Percentiles rank a stretch among this genome's conserved stretches.
phyloP scores from a whole-genome alignment of 2,329 filamentous ascomycete species.

The Cladophialophora chaetospira region DNA sequence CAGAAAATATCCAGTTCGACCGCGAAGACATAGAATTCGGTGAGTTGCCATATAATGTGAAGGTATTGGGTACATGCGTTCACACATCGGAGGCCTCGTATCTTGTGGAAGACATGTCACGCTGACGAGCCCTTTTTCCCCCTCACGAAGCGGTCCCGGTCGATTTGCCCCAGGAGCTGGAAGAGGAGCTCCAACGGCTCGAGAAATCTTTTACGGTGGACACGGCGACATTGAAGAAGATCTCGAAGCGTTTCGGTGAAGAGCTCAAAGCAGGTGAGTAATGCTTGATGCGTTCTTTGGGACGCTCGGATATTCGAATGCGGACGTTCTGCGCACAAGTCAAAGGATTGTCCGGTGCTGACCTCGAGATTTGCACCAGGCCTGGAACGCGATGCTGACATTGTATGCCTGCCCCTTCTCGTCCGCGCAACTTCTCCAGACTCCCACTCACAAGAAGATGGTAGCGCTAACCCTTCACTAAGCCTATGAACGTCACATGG shows the following conservation, averaged over 20 bases:
- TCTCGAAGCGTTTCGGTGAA: constrained; percentile 79
- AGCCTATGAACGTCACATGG: constrained; percentile 99
- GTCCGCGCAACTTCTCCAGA: background rate
- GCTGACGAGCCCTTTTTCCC: no score
- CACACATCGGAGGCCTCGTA: no score
- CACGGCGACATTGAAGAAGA: constrained; percentile 73
- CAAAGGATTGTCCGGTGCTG: no score
- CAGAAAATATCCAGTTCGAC: background rate
- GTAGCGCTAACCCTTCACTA: background rate
- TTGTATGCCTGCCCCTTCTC: constrained; percentile 3
- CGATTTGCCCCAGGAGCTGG: constrained; percentile 1
- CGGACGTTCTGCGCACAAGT: no score
- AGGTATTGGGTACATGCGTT: no score
- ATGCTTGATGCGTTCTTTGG: no score
- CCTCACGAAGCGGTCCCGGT: background rate
- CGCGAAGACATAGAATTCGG: background rate
- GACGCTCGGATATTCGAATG: no score
- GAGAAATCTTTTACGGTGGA: constrained; percentile 77
- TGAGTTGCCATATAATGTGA: no score
- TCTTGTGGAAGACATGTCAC: no score
- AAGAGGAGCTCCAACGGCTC: constrained; percentile 68
- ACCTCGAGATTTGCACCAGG: no score
- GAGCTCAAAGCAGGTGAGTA: constrained; percentile 79
- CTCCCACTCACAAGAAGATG: no score
- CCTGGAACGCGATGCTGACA: background rate